Evolutionary conservation across 2,329 filamentous ascomycete genomes (phyloP).

Genomic region (Epichloe coenophiala): DNA sequence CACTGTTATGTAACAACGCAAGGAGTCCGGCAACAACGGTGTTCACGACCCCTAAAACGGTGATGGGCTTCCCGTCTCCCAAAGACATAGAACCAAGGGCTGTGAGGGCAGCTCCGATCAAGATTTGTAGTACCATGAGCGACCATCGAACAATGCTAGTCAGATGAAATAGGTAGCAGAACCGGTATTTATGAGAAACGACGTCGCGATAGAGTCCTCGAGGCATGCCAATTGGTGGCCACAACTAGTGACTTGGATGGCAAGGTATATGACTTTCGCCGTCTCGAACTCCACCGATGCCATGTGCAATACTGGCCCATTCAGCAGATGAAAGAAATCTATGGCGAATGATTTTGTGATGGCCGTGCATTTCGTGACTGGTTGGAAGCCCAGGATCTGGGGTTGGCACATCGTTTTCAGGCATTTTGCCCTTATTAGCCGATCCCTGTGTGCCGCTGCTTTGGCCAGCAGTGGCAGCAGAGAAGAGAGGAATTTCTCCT

Average conservation of each 20-base stretch:
- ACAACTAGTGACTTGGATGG: slow-evolving; percentile 28
- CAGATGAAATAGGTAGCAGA: slow-evolving; percentile 29
- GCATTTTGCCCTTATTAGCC: not conserved
- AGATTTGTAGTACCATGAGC: slow-evolving; percentile 35
- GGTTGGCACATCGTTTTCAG: not conserved
- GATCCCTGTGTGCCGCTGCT: not conserved
- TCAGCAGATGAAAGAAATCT: slow-evolving; percentile 30
- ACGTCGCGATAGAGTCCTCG: slow-evolving; percentile 36
- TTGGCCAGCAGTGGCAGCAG: not conserved
- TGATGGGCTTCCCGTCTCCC: slow-evolving; percentile 27
- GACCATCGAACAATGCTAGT: slow-evolving; percentile 30
- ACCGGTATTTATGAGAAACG: slow-evolving; percentile 29
- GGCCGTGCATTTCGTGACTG: slow-evolving; percentile 5
- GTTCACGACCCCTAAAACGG: slow-evolving; percentile 35
- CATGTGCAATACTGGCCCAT: slow-evolving; percentile 33
- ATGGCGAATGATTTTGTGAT: slow-evolving; percentile 13
- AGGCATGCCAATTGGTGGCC: slow-evolving; percentile 33
- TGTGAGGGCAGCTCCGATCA: slow-evolving; percentile 34
- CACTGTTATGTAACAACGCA: slow-evolving; percentile 39
- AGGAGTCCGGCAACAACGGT: slow-evolving; percentile 36
- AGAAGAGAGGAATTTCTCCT: not conserved
- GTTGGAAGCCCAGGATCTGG: not conserved
- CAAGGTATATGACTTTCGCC: slow-evolving; percentile 28
- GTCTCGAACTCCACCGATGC: slow-evolving; percentile 32
- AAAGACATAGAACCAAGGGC: slow-evolving; percentile 31